phyloP scores from a whole-genome alignment of 1,139 yeast species.

The Debaryomyces fabryi region DNA sequence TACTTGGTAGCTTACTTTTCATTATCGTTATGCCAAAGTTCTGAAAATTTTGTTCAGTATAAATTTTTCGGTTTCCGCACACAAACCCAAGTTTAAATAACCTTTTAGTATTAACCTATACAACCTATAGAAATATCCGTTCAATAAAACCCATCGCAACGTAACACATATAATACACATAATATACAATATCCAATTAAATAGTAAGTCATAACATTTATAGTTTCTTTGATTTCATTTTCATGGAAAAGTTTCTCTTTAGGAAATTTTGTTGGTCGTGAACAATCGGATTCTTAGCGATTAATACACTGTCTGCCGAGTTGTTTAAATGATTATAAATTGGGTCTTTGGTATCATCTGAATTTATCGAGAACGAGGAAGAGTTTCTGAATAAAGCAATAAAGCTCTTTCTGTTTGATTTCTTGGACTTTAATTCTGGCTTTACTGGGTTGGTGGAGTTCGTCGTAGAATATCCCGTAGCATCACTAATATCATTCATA shows the following conservation, averaged over 20 bases:
- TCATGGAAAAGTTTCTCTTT: conserved; percentile 20
- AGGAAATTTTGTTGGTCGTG: conserved; percentile 9
- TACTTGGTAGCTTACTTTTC: background rate
- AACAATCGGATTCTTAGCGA: conserved; percentile 3
- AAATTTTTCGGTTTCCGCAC: conserved; percentile 7
- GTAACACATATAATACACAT: conserved; percentile 2
- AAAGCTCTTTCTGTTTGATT: conserved; percentile 17
- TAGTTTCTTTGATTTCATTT: conserved; percentile 19
- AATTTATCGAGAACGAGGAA: conserved; percentile 2
- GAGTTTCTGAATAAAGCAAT: conserved; percentile 16
- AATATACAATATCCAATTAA: background rate
- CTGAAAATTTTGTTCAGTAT: conserved; percentile 8
- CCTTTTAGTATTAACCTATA: conserved; percentile 1
- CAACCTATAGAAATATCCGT: conserved; percentile 4
- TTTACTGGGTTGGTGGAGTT: background rate
- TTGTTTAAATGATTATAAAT: conserved; percentile 6
- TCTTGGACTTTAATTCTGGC: conserved; percentile 3
- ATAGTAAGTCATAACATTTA: background rate
- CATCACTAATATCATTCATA: background rate
- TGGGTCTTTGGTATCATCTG: conserved; percentile 5
- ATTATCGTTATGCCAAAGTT: background rate
- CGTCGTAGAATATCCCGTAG: background rate
- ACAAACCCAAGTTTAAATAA: background rate
- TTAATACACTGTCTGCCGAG: conserved; percentile 10
- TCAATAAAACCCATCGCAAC: background rate